Conservation (phyloP, 257 asterid species). For the Lantana camara region DNA sequence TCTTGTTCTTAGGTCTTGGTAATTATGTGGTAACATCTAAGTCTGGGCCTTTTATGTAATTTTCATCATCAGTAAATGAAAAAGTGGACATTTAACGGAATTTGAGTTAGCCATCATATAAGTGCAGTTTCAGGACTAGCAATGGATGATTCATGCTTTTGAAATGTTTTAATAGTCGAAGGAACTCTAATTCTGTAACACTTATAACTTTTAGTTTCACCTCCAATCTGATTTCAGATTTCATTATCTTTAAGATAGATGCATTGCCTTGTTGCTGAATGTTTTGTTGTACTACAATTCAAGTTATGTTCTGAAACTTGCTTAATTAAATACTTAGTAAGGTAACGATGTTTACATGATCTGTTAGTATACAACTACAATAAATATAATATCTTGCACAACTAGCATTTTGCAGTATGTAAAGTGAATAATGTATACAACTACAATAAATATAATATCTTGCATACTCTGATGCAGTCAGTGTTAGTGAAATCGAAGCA, state of each 20-base stretch:
- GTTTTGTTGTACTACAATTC: too few relatives aligned
- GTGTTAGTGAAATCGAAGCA: constrained; percentile 90
- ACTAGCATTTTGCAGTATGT: constrained; percentile 20
- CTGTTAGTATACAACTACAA: neutral
- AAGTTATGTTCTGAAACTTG: constrained; percentile 13
- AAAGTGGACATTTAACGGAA: neutral
- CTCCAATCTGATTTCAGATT: neutral
- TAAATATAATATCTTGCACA: neutral
- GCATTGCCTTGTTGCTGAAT: too few relatives aligned
- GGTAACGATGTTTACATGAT: constrained; percentile 21
- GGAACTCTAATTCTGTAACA: neutral
- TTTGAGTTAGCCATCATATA: neutral
- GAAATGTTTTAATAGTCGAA: constrained; percentile 9
- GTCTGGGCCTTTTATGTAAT: constrained; percentile 4
- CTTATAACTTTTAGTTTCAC: neutral
- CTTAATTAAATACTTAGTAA: constrained; percentile 5
- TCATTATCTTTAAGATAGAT: too few relatives aligned
- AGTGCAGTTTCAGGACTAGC: neutral
- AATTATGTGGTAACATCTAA: neutral
- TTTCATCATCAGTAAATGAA: neutral
- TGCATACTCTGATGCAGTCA: constrained; percentile 53
- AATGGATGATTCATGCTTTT: neutral
- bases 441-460: too few relatives aligned
- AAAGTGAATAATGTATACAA: too few relatives aligned
- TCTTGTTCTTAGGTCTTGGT: neutral